These are phyloP conservation scores for Neurospora sublineolata DNA, from an alignment of 495 filamentous ascomycete genomes.

Conservation along the genomic window DNA sequence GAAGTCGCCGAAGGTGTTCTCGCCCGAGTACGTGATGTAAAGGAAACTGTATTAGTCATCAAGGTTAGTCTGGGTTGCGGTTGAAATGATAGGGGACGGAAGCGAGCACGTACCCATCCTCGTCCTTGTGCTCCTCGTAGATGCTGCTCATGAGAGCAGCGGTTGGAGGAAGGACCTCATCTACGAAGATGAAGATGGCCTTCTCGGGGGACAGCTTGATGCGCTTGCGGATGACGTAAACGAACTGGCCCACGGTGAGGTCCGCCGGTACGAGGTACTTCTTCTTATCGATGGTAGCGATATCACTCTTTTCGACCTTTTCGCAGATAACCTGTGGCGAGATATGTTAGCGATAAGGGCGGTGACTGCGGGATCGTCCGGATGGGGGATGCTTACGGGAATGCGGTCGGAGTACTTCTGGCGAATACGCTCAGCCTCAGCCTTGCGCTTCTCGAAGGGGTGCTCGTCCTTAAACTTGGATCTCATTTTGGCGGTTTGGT, in stretches of 20 bases:
- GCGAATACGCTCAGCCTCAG: constrained; percentile 95
- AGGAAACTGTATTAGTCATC: constrained; percentile 29
- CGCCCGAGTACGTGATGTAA: constrained; percentile 82
- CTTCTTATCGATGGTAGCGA: constrained; percentile 99
- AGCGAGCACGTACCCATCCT: constrained; percentile 48
- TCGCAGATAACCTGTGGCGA: constrained; percentile 84
- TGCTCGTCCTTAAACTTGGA: constrained; percentile 99
- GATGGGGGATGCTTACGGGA: constrained; percentile 56
- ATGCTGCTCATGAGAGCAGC: constrained; percentile 98
- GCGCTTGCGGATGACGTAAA: constrained; percentile 99
- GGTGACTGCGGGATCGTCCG: constrained; percentile 6
- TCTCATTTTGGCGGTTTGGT: constrained; percentile 54
- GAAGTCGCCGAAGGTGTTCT: constrained; percentile 88
- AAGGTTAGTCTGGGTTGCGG: constrained; percentile 6
- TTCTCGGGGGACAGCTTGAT: constrained; percentile 99
- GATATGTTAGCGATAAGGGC: constrained; percentile 6
- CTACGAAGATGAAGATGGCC: constrained; percentile 99
- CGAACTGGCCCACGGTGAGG: constrained; percentile 97
- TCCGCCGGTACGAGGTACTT: constrained; percentile 98
- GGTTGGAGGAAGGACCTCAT: constrained; percentile 93
- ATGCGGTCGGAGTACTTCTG: constrained; percentile 99
- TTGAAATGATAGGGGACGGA: background rate
- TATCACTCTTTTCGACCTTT: constrained; percentile 98
- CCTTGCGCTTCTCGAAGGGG: constrained; percentile 99
- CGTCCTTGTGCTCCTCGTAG: constrained; percentile 94